Conservation (phyloP, 768 basidiomycete genomes). For the Fomitopsis pulvina region DNA sequence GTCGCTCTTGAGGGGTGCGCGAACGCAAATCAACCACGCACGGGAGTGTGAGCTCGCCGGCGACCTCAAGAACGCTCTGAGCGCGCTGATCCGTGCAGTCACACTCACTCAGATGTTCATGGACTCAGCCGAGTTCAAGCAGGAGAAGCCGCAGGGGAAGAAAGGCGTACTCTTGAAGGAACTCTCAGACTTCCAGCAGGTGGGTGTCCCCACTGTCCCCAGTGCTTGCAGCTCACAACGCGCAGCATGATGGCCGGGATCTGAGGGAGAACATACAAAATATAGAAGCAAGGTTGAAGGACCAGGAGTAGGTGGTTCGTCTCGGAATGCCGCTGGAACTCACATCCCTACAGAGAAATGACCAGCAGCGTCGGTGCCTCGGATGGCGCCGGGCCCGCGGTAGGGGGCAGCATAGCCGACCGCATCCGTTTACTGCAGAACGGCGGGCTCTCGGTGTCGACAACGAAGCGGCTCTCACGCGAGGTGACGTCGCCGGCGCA, state of each 20-base stretch:
- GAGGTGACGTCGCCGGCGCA: slow-evolving; percentile 29
- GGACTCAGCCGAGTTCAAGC: slow-evolving; percentile 50
- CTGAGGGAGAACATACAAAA: slow-evolving; percentile 34
- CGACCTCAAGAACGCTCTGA: slow-evolving; percentile 56
- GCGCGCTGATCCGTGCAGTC: slow-evolving; percentile 55
- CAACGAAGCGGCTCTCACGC: slow-evolving; percentile 51
- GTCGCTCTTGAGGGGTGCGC: slow-evolving; percentile 57
- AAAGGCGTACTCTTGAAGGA: slow-evolving; percentile 56
- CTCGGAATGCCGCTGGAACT: slow-evolving; percentile 1
- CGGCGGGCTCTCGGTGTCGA: slow-evolving; percentile 57
- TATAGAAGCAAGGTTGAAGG: slow-evolving; percentile 39
- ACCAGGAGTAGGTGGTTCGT: slow-evolving; percentile 31
- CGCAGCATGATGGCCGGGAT: slow-evolving; percentile 32
- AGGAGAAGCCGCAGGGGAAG: slow-evolving; percentile 42
- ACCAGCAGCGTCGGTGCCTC: slow-evolving; percentile 9
- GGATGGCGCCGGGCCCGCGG: slow-evolving; percentile 2
- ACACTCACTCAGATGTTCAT: slow-evolving; percentile 51
- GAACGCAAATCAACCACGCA: slow-evolving; percentile 47
- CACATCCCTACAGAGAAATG: slow-evolving; percentile 2
- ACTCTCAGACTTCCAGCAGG: slow-evolving; percentile 58
- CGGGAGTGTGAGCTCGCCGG: slow-evolving; percentile 47
- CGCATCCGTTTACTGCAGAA: slow-evolving; percentile 70
- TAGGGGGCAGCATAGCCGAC: slow-evolving; percentile 74
- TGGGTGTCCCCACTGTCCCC: slow-evolving; percentile 26
- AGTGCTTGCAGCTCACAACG: slow-evolving; percentile 9